Evolutionary conservation across 2,329 filamentous ascomycete genomes (phyloP).

Genomic region (Xylaria sp.): DNA sequence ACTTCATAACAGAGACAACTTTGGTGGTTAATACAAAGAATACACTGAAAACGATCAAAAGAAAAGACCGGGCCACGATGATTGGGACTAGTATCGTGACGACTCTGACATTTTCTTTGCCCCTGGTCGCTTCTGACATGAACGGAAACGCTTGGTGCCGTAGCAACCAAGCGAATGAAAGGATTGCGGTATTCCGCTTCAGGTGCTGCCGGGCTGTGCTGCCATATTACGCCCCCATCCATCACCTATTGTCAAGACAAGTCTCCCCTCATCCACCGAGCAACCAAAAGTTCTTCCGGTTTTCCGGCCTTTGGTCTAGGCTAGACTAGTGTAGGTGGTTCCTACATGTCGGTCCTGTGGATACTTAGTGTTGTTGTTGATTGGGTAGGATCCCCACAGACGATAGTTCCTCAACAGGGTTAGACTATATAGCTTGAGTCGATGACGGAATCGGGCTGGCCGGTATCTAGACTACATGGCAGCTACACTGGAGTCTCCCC

Average conservation of each 20-base stretch:
- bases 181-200: conserved; percentile 6
- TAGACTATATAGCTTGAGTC: no score
- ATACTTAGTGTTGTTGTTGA: no score
- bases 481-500: no score
- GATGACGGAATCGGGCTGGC: conserved; percentile 16
- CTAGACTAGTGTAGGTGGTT: not conserved
- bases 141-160: conserved; percentile 6
- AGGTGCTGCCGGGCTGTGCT: conserved; percentile 2
- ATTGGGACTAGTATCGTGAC: not conserved
- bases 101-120: not conserved
- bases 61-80: not conserved
- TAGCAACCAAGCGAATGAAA: conserved; percentile 12
- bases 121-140: not conserved
- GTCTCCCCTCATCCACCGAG: not conserved
- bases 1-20: conserved; percentile 1
- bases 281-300: conserved; percentile 2
- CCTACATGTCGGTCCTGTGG: no score
- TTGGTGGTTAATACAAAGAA: conserved; percentile 2
- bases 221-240: conserved; percentile 3
- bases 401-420: conserved; percentile 1
- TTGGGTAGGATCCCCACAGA: no score
- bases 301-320: conserved; percentile 6
- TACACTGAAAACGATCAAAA: not conserved
- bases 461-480: not conserved
- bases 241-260: not conserved